Evolutionary conservation across 768 basidiomycete species (phyloP), one percentile per base, ranked within the genome.

Genomic region (Kwoniella botswanensis): DNA sequence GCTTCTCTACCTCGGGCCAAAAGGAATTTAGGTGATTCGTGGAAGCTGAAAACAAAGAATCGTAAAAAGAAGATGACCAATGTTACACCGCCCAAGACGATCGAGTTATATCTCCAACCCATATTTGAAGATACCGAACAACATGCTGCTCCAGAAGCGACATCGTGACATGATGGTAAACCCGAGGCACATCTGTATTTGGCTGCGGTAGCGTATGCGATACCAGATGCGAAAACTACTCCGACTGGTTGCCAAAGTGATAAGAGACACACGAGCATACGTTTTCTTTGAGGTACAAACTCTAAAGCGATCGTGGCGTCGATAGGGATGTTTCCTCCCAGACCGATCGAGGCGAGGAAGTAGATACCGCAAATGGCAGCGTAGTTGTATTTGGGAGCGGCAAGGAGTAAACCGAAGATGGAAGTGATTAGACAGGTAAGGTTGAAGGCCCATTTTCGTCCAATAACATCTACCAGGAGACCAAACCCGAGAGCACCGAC

Each of bases 1-100:
- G 85, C 84, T 73, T 90, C 89, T 53, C 86, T 86, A 26, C 88
- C 88, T 74, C 88, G 86, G 4, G 86, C 86, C 24, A 89, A 83
- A 22, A 89, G 85, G 79, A 87, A 90, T 74, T 90, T 90, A 10
- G 89, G 87, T 0, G 88, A 88, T 75, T 90, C 89, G 74, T 88
- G 87, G 63, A 90, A 84, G 70, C 86, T 86, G 71, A 90, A 89
- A 26, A 89, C 82, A 65, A 88, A 79, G 82, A 86, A 89, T 35
- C 89, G 88, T 65, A 85, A 71, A 69, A 88, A 77, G 81, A 88
- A 90, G 79, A 88, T 85, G 56, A 87, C 9, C 42, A 89, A 82
- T 0, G 88, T 89, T 61, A 89, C 70, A 18, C 41, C 54, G 44
- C 84, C 74, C 17, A 81, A 65, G 44, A 82, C 84, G 75, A 79